phyloP scores from a whole-genome alignment of 2,329 filamentous ascomycete genomes.

The Botrytis fabae region DNA sequence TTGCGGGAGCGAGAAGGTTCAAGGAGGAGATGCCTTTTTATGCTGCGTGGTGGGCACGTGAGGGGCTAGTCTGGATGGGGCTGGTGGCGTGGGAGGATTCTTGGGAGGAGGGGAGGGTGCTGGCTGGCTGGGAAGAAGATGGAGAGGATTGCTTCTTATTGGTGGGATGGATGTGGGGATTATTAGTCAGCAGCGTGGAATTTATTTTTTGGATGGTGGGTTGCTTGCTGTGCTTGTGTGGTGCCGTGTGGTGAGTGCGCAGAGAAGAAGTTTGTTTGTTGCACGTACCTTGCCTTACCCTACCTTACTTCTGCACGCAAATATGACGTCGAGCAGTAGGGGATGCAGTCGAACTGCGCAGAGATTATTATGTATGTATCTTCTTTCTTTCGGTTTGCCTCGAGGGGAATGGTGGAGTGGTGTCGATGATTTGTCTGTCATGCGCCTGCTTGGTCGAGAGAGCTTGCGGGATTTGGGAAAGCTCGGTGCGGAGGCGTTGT shows the following conservation, averaged over 20 bases:
- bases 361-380: slow-evolving; percentile 17
- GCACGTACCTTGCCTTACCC: background rate
- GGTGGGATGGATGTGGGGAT: background rate
- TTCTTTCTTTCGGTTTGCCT: background rate
- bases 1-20: slow-evolving; percentile 30
- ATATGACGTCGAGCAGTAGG: slow-evolving; percentile 17
- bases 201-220: slow-evolving; percentile 9
- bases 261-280: background rate
- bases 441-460: background rate
- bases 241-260: background rate
- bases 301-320: background rate
- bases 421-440: background rate
- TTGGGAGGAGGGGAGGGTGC: background rate
- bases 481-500: background rate
- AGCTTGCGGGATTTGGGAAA: background rate
- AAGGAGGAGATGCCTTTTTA: slow-evolving; percentile 16
- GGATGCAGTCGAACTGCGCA: slow-evolving; percentile 23
- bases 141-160: no score
- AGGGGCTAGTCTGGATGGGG: background rate
- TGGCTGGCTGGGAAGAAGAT: no score
- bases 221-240: background rate
- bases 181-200: background rate
- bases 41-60: background rate
- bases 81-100: background rate
- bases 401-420: background rate